Percentiles rank a stretch among this genome's conserved stretches.
Evolutionary conservation across 768 basidiomycete genomes (phyloP).

Genomic region (Kwoniella dejecticola): DNA sequence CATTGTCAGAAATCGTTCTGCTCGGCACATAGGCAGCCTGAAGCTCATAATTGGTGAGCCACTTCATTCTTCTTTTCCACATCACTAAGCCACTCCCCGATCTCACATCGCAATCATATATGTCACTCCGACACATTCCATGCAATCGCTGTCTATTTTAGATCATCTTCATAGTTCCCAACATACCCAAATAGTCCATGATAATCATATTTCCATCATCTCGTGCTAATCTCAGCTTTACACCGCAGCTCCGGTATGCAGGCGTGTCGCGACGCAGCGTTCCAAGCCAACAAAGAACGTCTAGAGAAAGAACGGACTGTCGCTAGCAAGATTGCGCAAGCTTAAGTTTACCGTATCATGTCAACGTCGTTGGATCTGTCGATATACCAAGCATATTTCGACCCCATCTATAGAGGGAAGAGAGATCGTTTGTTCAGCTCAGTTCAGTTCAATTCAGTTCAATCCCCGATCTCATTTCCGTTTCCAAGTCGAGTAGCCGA

Average conservation of each 20-base stretch:
- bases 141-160: too few relatives aligned
- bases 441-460: too few relatives aligned
- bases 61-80: background rate
- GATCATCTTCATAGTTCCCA: too few relatives aligned
- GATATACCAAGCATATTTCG: background rate
- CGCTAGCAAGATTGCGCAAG: slow-evolving; percentile 54
- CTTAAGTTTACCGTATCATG: slow-evolving; percentile 24
- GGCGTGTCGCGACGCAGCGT: slow-evolving; percentile 52
- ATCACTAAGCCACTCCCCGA: background rate
- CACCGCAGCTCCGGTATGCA: slow-evolving; percentile 48
- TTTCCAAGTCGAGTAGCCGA: too few relatives aligned
- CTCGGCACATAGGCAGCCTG: slow-evolving; percentile 50
- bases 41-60: slow-evolving; percentile 55
- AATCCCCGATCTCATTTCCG: too few relatives aligned
- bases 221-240: background rate
- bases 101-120: too few relatives aligned
- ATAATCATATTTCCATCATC: background rate
- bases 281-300: slow-evolving; percentile 54
- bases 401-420: slow-evolving; percentile 11
- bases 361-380: background rate
- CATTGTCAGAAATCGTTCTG: slow-evolving; percentile 52
- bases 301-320: slow-evolving; percentile 51
- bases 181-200: too few relatives aligned
- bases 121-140: too few relatives aligned
- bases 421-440: too few relatives aligned